Conservation (phyloP, 345 rosid species). For the Syzygium aqueum region DNA sequence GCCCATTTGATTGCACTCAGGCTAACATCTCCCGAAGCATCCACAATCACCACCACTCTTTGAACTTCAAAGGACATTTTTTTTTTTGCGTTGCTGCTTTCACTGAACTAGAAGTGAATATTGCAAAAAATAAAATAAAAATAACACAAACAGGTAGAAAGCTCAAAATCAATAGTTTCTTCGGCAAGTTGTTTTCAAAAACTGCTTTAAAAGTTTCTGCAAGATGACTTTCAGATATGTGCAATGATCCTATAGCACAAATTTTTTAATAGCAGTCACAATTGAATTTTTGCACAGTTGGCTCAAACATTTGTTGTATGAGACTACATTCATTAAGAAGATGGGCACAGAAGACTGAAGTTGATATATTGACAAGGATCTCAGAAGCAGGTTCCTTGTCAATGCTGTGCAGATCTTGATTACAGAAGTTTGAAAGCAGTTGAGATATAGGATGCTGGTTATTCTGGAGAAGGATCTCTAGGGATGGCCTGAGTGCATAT, state of each 20-base stretch:
- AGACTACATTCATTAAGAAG: neutral
- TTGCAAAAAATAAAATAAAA: neutral
- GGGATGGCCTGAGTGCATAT: constrained; percentile 13
- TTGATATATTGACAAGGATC: neutral
- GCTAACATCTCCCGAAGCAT: constrained; percentile 30
- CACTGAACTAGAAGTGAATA: neutral
- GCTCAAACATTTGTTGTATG: neutral
- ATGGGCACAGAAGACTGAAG: neutral
- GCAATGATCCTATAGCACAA: neutral
- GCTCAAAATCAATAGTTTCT: neutral
- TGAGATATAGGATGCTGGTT: constrained; percentile 6
- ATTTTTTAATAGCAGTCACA: neutral
- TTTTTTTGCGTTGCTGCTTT: neutral
- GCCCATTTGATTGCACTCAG: constrained; percentile 17
- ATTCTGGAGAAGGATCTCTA: constrained; percentile 11
- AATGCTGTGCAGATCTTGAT: neutral
- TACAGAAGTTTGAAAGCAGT: neutral
- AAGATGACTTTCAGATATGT: neutral
- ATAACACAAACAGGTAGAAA: neutral
- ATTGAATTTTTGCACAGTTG: neutral
- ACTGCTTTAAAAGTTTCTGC: neutral
- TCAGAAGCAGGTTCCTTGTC: neutral
- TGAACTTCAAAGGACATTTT: constrained; percentile 19
- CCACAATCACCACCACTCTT: constrained; percentile 41
- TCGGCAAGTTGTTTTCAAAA: neutral